Evolutionary conservation across 225 moss, liverwort and hornwort genomes (phyloP), one percentile per base, ranked within the genome.

Genomic region (Pseudoscleropodium purum): DNA sequence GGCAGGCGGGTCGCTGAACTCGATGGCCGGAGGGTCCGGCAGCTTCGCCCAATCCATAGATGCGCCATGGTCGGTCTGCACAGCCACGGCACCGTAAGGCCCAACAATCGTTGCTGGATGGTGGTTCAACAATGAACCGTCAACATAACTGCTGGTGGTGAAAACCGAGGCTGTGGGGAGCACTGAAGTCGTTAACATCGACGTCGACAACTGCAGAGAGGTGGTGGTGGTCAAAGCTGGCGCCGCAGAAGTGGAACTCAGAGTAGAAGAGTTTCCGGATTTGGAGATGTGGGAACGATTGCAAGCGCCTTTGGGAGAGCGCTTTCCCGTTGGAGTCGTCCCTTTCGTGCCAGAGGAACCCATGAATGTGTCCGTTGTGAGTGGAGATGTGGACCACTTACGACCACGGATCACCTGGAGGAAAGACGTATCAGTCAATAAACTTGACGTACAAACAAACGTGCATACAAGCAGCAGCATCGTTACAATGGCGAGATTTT

Each of bases 31-130:
- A 49, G 94, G 93, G 45, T 94, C 94, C 13, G 93, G 93, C 18
- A 94, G 67, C 88, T 94, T 92, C 33, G 90, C 89, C 94, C 94
- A 94, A 29, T 92, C 92, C 15, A 93, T 89, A 39, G 72, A 64
- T 15, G 67, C 78, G 7, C 78, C 87, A 17, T 76, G 86, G 31
- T 87, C 87, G 17, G 79, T 31, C 56, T 79, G 79, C 41, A 87
- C 41, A 10, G 56, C 79, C 31, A 87, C 77, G 51, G 86, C 76
- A 23, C 64, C 64, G 31, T 77, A 86, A 76, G 86, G 86, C n/a
- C 77, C 86, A 11, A 86, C 77, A 30, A 86, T 54, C 19, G 87
- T 52, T 19, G 77, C 60, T 20, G 81, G 81, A 43, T 20, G 81
- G 43, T 20, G 81, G 43, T 39, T 81, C 43, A 61, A 13, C 43